Evolutionary conservation across 768 basidiomycete genomes (phyloP).

Genomic region (Lyophyllum decastes): DNA sequence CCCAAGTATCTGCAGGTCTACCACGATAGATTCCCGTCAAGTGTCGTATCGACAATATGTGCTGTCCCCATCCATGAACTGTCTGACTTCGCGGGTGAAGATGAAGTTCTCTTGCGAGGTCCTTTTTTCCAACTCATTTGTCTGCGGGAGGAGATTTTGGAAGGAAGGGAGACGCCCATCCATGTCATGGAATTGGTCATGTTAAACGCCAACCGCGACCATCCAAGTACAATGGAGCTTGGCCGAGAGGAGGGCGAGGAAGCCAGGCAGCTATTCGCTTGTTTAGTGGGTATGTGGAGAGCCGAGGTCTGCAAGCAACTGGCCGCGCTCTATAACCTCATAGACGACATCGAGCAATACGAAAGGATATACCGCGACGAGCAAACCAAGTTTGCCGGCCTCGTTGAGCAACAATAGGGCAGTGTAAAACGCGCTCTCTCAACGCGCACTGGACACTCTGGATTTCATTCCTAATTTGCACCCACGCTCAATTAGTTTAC

Average conservation of each 20-base stretch:
- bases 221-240: slow-evolving; percentile 17
- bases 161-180: slow-evolving; percentile 8
- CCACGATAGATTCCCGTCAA: slow-evolving; percentile 11
- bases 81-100: slow-evolving; percentile 10
- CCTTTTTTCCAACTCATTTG: slow-evolving; percentile 18
- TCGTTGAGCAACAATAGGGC: background rate
- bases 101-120: slow-evolving; percentile 15
- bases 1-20: slow-evolving; percentile 10
- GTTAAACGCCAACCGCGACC: slow-evolving; percentile 17
- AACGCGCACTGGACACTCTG: too few species aligned
- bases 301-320: slow-evolving; percentile 10
- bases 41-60: slow-evolving; percentile 17
- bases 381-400: background rate
- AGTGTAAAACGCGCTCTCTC: too few species aligned
- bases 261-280: slow-evolving; percentile 16
- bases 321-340: slow-evolving; percentile 4
- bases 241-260: slow-evolving; percentile 7
- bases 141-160: slow-evolving; percentile 12
- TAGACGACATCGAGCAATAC: slow-evolving; percentile 5
- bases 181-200: slow-evolving; percentile 18
- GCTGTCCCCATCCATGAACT: slow-evolving; percentile 15
- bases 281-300: slow-evolving; percentile 14
- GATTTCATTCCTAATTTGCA: too few species aligned
- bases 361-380: slow-evolving; percentile 4
- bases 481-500: too few species aligned